Conservation (phyloP, 306 rosid genomes). For the Prunus davidiana region DNA sequence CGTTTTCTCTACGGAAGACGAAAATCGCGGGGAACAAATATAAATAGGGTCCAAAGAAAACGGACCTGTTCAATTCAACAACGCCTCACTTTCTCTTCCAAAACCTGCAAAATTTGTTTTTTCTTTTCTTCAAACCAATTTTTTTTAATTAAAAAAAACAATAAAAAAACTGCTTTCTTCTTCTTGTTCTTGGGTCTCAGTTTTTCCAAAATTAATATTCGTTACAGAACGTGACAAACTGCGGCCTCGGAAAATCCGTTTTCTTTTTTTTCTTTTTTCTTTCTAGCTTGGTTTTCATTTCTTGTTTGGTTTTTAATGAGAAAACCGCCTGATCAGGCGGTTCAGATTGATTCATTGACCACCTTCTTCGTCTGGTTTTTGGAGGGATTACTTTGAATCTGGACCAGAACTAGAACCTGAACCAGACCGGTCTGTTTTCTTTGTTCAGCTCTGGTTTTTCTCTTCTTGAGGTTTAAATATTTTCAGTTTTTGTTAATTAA, state of each 20-base stretch:
- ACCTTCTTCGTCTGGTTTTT: neutral
- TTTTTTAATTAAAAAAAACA: neutral
- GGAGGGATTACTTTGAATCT: neutral
- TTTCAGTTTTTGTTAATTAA: neutral
- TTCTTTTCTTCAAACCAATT: conserved; percentile 9
- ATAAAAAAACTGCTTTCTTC: conserved; percentile 24
- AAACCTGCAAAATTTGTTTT: neutral
- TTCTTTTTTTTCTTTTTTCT: neutral
- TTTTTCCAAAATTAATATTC: neutral
- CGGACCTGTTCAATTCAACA: conserved; percentile 30
- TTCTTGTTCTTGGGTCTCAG: neutral
- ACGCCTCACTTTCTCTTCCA: neutral
- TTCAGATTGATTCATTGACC: neutral
- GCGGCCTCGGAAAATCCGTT: conserved; percentile 35
- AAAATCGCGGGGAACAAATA: conserved; percentile 31
- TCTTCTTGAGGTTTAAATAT: neutral
- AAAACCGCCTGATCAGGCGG: conserved; percentile 2
- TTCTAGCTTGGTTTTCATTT: neutral
- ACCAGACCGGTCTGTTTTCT: neutral
- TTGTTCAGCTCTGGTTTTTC: neutral
- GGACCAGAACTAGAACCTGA: neutral
- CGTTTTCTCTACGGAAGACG: neutral
- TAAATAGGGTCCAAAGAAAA: conserved; percentile 14
- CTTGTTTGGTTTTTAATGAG: neutral
- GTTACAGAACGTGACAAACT: conserved; percentile 18